Base-by-base conservation (phyloP, 164 flowering plant species). In the Vitis labrusca region DNA sequence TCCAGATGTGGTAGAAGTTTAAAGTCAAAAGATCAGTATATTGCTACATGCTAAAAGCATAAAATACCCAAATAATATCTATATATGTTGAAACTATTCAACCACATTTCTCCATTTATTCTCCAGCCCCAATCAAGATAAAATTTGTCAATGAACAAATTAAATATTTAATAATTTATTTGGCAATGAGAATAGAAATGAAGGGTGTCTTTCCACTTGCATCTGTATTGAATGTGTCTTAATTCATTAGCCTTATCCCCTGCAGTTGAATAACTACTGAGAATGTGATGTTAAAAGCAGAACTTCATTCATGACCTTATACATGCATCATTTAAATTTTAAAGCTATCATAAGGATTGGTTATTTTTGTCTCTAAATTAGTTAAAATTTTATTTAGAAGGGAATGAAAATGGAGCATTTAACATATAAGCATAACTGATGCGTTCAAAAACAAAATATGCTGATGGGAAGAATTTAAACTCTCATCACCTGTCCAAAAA, bases 401-500 rank as follows among this genome's bases (percentile, higher is more conserved):
- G 61, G 37, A 23, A 59, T 10, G 29, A 13, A 59, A 27, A 59
- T 10, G 16, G 59, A 11, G 37, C 27, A 19, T n/a, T 19, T 8
- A 23, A 64, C 49, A n/a, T 44, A 23, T 44, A 62, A 62, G 12
- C 27, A 47, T 10, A 62, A 47, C 9, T 44, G 23, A 62, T 32
- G 27, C 8, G 7, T 37, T 37, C n/a, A 27, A 15, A 47, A 9
- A 53, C 12, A 55, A 66, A 37, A 30, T 6, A 16, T 44, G 52
- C 8, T 11, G 6, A 10, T 2, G 12, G 55, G 37, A 63, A 64
- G 16, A 71, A 16, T 23, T 9, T 32, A 23, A 44, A 49, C 53
- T 15, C 16, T 52, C 11, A 67, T 56, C 80, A 91, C 99, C 81
- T 89, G 78, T 89, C 92, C 81, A 94, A 79, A 80, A 91, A 94